Evolutionary conservation across 2,329 filamentous ascomycete species (phyloP).

Genomic region (Mycocentrospora acerina): DNA sequence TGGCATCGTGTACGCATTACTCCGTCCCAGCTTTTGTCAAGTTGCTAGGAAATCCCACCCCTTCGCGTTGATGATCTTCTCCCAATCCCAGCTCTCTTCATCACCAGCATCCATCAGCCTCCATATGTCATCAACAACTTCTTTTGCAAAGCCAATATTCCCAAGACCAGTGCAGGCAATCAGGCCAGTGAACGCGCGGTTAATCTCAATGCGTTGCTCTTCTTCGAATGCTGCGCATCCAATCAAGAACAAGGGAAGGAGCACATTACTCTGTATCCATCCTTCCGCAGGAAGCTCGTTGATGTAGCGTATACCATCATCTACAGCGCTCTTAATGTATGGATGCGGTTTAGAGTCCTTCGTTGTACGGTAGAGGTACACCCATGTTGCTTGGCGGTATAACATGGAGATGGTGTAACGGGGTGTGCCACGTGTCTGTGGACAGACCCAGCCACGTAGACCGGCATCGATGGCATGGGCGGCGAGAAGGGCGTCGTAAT

Average conservation of each 20-base stretch:
- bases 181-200: slow-evolving; percentile 55
- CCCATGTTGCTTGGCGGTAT: slow-evolving; percentile 64
- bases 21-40: slow-evolving; percentile 28
- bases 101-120: slow-evolving; percentile 60
- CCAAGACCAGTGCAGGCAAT: slow-evolving; percentile 59
- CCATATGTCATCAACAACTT: slow-evolving; percentile 60
- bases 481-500: slow-evolving; percentile 70
- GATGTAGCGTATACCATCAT: slow-evolving; percentile 60
- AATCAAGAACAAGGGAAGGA: slow-evolving; percentile 63
- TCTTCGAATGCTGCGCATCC: slow-evolving; percentile 61
- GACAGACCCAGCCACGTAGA: slow-evolving; percentile 73
- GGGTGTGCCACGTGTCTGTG: slow-evolving; percentile 52
- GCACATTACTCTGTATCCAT: slow-evolving; percentile 59
- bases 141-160: slow-evolving; percentile 59
- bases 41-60: slow-evolving; percentile 64
- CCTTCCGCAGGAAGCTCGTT: slow-evolving; percentile 56
- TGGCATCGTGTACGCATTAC: slow-evolving; percentile 2
- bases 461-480: slow-evolving; percentile 75
- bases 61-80: slow-evolving; percentile 59
- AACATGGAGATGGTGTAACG: slow-evolving; percentile 60
- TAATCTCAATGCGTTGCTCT: slow-evolving; percentile 57
- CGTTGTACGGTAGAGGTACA: slow-evolving; percentile 64
- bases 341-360: slow-evolving; percentile 57
- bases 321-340: slow-evolving; percentile 59
- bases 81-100: slow-evolving; percentile 64